These are phyloP conservation scores for Punctularia strigosozonata DNA, from an alignment of 768 basidiomycete genomes.

Conservation along the genomic window DNA sequence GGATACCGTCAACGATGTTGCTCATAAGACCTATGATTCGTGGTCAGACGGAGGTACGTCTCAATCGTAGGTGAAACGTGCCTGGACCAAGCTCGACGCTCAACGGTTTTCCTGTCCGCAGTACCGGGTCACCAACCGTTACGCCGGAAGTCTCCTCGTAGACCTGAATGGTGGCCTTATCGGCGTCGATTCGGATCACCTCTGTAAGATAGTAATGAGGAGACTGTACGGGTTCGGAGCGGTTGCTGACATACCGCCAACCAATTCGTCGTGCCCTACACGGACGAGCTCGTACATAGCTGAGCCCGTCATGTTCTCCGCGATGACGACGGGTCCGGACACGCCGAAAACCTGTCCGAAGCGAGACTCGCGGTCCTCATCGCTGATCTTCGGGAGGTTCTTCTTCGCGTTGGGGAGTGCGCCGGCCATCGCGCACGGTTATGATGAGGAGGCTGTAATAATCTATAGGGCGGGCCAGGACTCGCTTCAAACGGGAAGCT, in stretches of 20 bases:
- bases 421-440: conserved; percentile 61
- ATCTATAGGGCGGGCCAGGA: neutral
- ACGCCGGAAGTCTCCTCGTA: conserved; percentile 99
- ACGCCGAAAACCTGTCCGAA: conserved; percentile 91
- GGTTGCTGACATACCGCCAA: conserved; percentile 58
- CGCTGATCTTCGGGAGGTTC: conserved; percentile 75
- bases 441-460: neutral
- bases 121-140: conserved; percentile 95
- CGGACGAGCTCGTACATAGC: conserved; percentile 98
- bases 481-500: neutral
- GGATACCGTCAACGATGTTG: conserved; percentile 98
- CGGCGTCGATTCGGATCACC: conserved; percentile 97
- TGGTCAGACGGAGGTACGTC: neutral
- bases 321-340: conserved; percentile 96
- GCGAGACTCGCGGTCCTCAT: conserved; percentile 82
- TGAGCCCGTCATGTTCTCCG: conserved; percentile 90
- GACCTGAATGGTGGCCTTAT: conserved; percentile 98
- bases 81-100: conserved; percentile 97
- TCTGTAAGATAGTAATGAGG: conserved; percentile 34
- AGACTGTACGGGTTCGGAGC: neutral
- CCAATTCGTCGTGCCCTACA: conserved; percentile 96
- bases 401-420: conserved; percentile 85
- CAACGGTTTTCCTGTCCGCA: conserved; percentile 95
- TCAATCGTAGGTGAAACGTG: conserved; percentile 21
- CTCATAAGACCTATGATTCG: conserved; percentile 74